A percentile compares a stretch with the other conserved stretches of the same genome.
Evolutionary conservation across 1,284 basidiomycete species (phyloP).

Genomic region (Rhodotorula sp.): DNA sequence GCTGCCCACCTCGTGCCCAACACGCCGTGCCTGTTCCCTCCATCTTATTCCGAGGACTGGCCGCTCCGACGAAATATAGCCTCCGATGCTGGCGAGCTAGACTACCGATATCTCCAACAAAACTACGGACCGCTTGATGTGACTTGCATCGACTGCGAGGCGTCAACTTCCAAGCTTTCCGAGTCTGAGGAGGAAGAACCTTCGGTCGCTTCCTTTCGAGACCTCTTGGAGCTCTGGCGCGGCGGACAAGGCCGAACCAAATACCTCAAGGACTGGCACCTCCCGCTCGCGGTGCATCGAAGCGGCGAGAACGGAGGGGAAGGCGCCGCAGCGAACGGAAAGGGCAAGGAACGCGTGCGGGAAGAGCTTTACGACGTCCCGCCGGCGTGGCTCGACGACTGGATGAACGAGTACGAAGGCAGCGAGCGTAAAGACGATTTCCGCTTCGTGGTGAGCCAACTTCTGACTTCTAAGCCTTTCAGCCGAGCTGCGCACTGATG

Average conservation of each 20-base stretch:
- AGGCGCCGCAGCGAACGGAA: not conserved
- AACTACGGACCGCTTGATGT: conserved; percentile 20
- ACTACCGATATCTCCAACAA: conserved; percentile 5
- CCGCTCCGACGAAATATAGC: not conserved
- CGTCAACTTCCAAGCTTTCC: not conserved
- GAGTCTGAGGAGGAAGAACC: not conserved
- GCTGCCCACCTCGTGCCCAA: conserved; percentile 15
- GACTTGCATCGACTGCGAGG: conserved; percentile 16
- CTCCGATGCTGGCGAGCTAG: not conserved
- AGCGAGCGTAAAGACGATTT: conserved; percentile 43
- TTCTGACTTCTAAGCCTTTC: not conserved
- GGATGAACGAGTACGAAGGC: conserved; percentile 52
- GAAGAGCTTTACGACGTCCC: conserved; percentile 54
- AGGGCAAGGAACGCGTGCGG: conserved; percentile 5
- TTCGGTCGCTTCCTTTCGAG: conserved; percentile 43
- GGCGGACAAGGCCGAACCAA: conserved; percentile 42
- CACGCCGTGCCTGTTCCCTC: conserved; percentile 26
- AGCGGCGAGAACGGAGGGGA: not conserved
- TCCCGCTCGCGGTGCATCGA: conserved; percentile 44
- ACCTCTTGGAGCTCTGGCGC: conserved; percentile 52
- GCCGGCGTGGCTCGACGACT: conserved; percentile 56
- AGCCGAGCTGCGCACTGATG: not conserved
- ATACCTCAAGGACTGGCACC: conserved; percentile 62
- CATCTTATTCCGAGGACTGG: conserved; percentile 2
- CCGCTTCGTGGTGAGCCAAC: conserved; percentile 41